Base-by-base conservation (phyloP, 176 grass and related monocot genomes). In the Lolium multiflorum region DNA sequence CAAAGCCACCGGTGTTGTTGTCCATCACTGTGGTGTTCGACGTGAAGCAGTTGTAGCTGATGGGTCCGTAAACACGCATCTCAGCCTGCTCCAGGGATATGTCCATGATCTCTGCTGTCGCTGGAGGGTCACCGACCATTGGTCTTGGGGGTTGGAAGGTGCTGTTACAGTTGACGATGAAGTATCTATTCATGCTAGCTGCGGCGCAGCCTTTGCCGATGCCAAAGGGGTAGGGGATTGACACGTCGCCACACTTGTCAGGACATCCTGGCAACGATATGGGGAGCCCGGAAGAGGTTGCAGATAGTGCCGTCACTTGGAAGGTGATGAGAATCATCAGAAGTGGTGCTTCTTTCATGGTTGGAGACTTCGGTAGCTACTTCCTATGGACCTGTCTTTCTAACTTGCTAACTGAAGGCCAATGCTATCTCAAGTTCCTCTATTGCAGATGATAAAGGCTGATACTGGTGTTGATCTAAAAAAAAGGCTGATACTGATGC, bases 201-300 rank as follows among this genome's bases (percentile, higher is more conserved):
- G 82, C 82, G 0, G 87, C 87, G 20, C 74, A 88, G 3, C 2
- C 20, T 8, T 5, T 6, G 1, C 87, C 67, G 9, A 89, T 74
- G 31, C 87, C 82, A 5, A 89, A 89, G 0, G 87, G 87, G 57
- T 89, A 89, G 26, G 87, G 87, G 46, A 80, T 84, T 47, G 76
- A 12, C 4, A 89, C 76, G 0, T 84, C 11, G 0, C 87, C 87
- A 0, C 87, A 89, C 56, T 84, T 89, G 31, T 66, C 47, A 0
- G 87, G 87, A 41, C 87, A 89, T n/a, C 85, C 85, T 5, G 84
- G 84, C 52, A 71, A 21, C 9, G 75, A 69, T 4, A 79, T 3
- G 12, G 37, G 1, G 22, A 11, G 4, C 10, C 38, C 24, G 0
- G 63, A 70, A 70, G 84, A 11, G 22, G 49, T 73, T 17, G 24